Evolutionary conservation across 73 alveolate genomes (phyloP).

Genomic region (Tetrahymena borealis): DNA sequence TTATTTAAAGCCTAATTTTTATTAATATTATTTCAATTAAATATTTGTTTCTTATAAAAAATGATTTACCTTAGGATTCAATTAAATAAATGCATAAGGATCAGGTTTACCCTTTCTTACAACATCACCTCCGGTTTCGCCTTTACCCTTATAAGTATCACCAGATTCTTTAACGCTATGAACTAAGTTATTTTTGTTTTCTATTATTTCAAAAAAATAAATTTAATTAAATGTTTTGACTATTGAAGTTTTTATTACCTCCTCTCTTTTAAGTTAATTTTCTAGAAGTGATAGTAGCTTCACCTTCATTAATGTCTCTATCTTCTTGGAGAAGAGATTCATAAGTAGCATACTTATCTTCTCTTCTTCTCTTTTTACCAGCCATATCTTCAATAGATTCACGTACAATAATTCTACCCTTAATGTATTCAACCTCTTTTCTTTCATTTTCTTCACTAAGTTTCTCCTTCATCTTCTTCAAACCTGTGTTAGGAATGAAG

Average conservation of each 20-base stretch:
- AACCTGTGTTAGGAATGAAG: constrained; percentile 7
- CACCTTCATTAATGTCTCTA: constrained; percentile 17
- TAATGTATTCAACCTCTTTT: constrained; percentile 15
- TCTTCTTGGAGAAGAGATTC: not conserved
- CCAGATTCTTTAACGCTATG: constrained; percentile 32
- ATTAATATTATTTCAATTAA: not conserved
- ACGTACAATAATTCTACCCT: constrained; percentile 26
- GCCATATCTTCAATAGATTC: constrained; percentile 26
- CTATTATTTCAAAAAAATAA: not conserved
- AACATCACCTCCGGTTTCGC: constrained; percentile 43
- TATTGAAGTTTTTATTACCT: not conserved
- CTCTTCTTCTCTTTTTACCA: constrained; percentile 26
- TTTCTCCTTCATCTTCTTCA: not conserved
- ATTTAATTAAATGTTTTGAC: not conserved
- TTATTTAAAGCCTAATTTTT: constrained; percentile 31
- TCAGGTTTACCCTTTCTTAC: constrained; percentile 38
- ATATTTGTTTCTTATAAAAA: not conserved
- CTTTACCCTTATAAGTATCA: constrained; percentile 15
- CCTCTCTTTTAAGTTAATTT: not conserved
- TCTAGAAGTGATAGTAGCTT: not conserved
- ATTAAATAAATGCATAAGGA: constrained; percentile 43
- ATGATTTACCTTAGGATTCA: constrained; percentile 37
- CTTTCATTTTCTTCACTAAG: constrained; percentile 5
- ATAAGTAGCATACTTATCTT: not conserved
- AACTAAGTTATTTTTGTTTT: constrained; percentile 7